These are phyloP conservation scores for Monascus purpureus DNA, from an alignment of 495 filamentous ascomycete species.

Conservation along the genomic window DNA sequence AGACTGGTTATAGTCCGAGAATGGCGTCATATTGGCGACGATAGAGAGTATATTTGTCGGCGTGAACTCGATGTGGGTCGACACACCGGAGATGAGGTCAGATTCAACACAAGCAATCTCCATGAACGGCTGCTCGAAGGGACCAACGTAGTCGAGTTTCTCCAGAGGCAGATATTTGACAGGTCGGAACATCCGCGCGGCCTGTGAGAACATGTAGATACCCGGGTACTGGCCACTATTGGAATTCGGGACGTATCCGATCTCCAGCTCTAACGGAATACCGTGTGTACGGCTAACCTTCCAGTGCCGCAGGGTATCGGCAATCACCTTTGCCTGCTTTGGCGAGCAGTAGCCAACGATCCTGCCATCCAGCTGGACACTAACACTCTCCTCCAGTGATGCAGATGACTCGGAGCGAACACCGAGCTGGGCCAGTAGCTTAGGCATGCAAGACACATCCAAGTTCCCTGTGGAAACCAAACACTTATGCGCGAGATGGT, in stretches of 20 bases:
- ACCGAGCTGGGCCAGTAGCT: conserved; percentile 61
- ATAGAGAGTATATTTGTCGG: conserved; percentile 97
- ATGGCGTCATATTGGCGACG: conserved; percentile 95
- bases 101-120: conserved; percentile 77
- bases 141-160: conserved; percentile 74
- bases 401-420: conserved; percentile 57
- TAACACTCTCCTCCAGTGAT: conserved; percentile 63
- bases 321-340: conserved; percentile 60
- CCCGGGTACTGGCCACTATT: conserved; percentile 88
- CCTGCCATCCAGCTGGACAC: conserved; percentile 76
- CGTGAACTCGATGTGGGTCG: conserved; percentile 86
- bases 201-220: conserved; percentile 78
- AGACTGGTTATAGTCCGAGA: conserved; percentile 98
- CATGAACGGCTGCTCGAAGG: conserved; percentile 97
- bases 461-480: conserved; percentile 60
- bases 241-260: conserved; percentile 79
- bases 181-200: conserved; percentile 76
- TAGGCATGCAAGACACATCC: conserved; percentile 58
- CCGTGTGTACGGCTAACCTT: conserved; percentile 85
- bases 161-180: conserved; percentile 83
- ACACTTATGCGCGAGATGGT: conserved; percentile 93
- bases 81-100: conserved; percentile 73
- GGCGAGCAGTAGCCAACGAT: conserved; percentile 85
- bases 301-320: conserved; percentile 78
- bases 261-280: conserved; percentile 74